Conservation (phyloP, 352 stramenopile species). For the Thalassiosira delicatula region DNA sequence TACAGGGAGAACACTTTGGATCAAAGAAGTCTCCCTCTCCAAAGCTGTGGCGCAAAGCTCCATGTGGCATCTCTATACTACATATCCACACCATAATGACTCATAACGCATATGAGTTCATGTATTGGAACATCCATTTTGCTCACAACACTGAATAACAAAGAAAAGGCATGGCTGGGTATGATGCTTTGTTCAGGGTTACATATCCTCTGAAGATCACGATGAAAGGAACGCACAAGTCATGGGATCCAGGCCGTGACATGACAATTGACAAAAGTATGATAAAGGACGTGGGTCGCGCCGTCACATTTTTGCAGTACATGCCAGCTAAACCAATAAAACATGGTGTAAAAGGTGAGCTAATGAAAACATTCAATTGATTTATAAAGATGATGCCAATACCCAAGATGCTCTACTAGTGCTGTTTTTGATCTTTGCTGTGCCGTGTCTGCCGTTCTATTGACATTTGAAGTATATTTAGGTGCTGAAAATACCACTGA, state of each 20-base stretch:
- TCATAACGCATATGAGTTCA: constrained; percentile 33
- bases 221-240: constrained; percentile 24
- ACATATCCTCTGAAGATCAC: constrained; percentile 16
- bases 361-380: too few relatives aligned
- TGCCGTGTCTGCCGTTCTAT: constrained; percentile 26
- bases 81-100: constrained; percentile 43
- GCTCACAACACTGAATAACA: constrained; percentile 20
- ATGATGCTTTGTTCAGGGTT: constrained; percentile 41
- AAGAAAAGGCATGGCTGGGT: not conserved
- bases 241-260: constrained; percentile 26
- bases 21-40: not conserved
- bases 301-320: constrained; percentile 43
- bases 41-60: not conserved
- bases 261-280: constrained; percentile 55
- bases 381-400: too few relatives aligned
- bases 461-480: constrained; percentile 36
- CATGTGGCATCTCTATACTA: constrained; percentile 4
- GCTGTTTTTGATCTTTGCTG: constrained; percentile 52
- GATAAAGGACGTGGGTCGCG: constrained; percentile 45
- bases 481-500: constrained; percentile 14
- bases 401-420: too few relatives aligned
- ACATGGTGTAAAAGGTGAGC: constrained; percentile 58
- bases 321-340: constrained; percentile 60
- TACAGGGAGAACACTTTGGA: constrained; percentile 26
- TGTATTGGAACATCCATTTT: constrained; percentile 27